These are phyloP conservation scores for Hemileia vastatrix DNA, from an alignment of 1,284 basidiomycete species.

Conservation along the genomic window DNA sequence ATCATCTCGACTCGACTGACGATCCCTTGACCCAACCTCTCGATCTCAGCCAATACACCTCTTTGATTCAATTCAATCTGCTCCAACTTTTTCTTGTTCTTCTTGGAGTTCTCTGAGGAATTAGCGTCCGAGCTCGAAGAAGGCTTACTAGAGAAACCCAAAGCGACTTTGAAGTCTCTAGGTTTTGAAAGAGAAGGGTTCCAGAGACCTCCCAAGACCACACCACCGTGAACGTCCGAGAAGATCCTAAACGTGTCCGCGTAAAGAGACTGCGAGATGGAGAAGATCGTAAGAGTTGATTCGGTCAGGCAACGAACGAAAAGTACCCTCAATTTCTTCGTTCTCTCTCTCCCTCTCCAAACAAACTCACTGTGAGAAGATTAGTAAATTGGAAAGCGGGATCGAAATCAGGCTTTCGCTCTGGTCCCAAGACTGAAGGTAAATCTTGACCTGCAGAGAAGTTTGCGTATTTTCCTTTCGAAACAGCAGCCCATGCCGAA, in stretches of 20 bases:
- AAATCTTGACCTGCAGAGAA: conserved; percentile 34
- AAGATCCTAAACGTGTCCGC: conserved; percentile 71
- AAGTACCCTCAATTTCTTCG: conserved; percentile 13
- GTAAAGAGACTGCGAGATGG: conserved; percentile 62
- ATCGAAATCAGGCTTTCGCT: conserved; percentile 61
- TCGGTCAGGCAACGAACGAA: no score
- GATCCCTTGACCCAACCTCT: conserved; percentile 64
- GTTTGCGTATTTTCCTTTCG: conserved; percentile 51
- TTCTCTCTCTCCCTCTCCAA: neutral
- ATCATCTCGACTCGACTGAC: conserved; percentile 46
- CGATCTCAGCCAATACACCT: conserved; percentile 65
- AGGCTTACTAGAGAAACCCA: conserved; percentile 65
- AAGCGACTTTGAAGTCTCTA: conserved; percentile 66
- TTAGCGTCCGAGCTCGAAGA: conserved; percentile 6
- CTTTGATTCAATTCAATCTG: conserved; percentile 61
- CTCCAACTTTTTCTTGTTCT: conserved; percentile 47
- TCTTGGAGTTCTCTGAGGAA: conserved; percentile 24
- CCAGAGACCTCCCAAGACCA: conserved; percentile 72
- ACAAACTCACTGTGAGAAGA: conserved; percentile 57
- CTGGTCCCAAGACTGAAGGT: conserved; percentile 41
- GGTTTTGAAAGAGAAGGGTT: conserved; percentile 54
- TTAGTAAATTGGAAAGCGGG: conserved; percentile 60
- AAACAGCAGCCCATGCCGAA: conserved; percentile 46
- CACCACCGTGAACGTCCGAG: conserved; percentile 70
- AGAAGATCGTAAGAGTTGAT: no score